phyloP scores from a whole-genome alignment of 169 alveolate species.

The Cryptosporidium parvum region DNA sequence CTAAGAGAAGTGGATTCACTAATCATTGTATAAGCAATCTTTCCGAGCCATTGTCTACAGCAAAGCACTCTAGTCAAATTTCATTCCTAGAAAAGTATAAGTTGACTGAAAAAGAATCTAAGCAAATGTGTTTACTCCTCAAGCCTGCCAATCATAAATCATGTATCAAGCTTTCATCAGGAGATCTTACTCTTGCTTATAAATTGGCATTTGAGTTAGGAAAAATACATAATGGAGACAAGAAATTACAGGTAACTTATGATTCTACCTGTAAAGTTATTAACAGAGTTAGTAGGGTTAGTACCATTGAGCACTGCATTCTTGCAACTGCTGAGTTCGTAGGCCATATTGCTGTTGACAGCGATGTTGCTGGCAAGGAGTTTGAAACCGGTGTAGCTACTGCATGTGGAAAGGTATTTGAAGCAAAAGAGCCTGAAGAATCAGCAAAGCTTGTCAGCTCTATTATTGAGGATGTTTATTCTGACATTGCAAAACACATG shows the following conservation, averaged over 20 bases:
- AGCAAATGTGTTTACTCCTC: constrained; percentile 34
- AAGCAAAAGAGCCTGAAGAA: constrained; percentile 60
- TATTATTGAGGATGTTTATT: constrained; percentile 56
- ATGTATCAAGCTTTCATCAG: constrained; percentile 35
- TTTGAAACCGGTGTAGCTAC: constrained; percentile 36
- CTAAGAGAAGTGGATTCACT: constrained; percentile 60
- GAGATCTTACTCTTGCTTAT: constrained; percentile 47
- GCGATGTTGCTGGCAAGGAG: constrained; percentile 45
- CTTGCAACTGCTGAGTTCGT: constrained; percentile 73
- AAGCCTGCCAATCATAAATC: constrained; percentile 70
- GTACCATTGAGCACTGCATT: constrained; percentile 54
- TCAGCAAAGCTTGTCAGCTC: neutral
- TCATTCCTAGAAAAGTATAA: constrained; percentile 51
- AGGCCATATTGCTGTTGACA: constrained; percentile 63
- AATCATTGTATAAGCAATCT: constrained; percentile 13
- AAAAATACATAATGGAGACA: constrained; percentile 18
- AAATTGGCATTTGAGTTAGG: constrained; percentile 44
- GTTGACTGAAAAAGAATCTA: constrained; percentile 54
- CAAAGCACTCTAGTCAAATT: constrained; percentile 26
- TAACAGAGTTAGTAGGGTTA: constrained; percentile 34
- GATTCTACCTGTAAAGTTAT: constrained; percentile 51
- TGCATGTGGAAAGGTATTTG: constrained; percentile 43
- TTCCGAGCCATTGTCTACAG: constrained; percentile 15
- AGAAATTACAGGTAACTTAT: constrained; percentile 50
- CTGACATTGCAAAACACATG: constrained; percentile 71